phyloP scores from a whole-genome alignment of 2,329 filamentous ascomycete genomes.

The Pezicula radicicola region DNA sequence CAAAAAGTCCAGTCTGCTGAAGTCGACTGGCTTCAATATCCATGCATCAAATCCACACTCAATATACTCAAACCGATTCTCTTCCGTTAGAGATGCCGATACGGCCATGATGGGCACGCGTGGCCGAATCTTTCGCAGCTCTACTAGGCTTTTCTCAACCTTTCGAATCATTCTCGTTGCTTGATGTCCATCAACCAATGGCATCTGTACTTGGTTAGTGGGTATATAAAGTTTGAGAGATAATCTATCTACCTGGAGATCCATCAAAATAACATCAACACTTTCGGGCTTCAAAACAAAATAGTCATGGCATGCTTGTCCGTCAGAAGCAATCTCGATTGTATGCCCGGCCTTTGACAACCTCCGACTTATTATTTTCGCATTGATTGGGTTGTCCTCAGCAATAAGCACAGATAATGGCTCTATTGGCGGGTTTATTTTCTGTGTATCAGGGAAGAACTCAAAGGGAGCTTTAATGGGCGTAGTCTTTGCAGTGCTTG shows the following conservation, averaged over 20 bases:
- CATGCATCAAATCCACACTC: constrained; percentile 22
- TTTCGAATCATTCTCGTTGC: constrained; percentile 21
- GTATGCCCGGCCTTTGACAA: constrained; percentile 69
- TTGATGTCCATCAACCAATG: constrained; percentile 17
- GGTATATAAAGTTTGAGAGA: not conserved
- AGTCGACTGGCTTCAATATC: constrained; percentile 20
- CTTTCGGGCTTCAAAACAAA: constrained; percentile 52
- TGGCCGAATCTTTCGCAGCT: not conserved
- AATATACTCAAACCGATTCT: constrained; percentile 19
- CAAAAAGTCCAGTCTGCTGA: constrained; percentile 16
- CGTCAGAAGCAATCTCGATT: constrained; percentile 70
- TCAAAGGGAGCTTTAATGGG: not conserved
- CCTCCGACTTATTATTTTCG: constrained; percentile 74
- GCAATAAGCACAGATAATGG: constrained; percentile 60
- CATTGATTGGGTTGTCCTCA: constrained; percentile 80
- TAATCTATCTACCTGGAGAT: constrained; percentile 15
- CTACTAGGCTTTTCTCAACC: constrained; percentile 14
- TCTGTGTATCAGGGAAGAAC: not conserved
- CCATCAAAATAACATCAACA: constrained; percentile 22
- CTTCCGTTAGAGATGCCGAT: constrained; percentile 15
- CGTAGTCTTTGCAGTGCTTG: not conserved
- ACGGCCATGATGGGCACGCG: constrained; percentile 21
- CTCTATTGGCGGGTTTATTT: constrained; percentile 46
- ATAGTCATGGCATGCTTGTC: constrained; percentile 71
- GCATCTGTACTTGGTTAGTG: constrained; percentile 15